Evolutionary conservation across 305 asterid species (phyloP).

Genomic region (Solanum aculeatissimum): DNA sequence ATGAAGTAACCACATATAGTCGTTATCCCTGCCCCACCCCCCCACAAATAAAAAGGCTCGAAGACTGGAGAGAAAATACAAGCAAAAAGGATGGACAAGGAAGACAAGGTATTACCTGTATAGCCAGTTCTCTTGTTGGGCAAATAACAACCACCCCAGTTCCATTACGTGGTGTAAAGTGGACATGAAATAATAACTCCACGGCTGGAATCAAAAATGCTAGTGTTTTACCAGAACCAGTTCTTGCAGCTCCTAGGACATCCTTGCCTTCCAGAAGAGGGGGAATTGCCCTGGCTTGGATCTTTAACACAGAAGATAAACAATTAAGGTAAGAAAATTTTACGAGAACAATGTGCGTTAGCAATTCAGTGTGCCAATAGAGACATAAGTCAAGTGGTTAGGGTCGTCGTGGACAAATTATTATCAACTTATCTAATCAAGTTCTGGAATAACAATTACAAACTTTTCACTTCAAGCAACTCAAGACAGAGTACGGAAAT

Average conservation of each 20-base stretch:
- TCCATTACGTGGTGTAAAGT: slow-evolving; percentile 72
- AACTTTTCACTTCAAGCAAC: not conserved
- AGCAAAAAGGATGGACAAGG: not conserved
- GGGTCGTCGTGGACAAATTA: not conserved
- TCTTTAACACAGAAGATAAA: slow-evolving; percentile 27
- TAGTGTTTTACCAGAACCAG: slow-evolving; percentile 96
- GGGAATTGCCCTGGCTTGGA: slow-evolving; percentile 82
- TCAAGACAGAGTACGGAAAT: not conserved
- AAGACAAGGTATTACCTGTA: slow-evolving; percentile 39
- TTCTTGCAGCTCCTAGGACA: slow-evolving; percentile 98
- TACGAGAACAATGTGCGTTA: not conserved
- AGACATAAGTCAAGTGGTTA: not conserved
- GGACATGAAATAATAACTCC: slow-evolving; percentile 49
- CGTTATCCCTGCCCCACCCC: not conserved
- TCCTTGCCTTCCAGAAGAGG: slow-evolving; percentile 77
- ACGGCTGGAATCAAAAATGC: slow-evolving; percentile 85
- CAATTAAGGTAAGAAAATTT: not conserved
- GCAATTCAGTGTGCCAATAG: not conserved
- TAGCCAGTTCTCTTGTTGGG: slow-evolving; percentile 95
- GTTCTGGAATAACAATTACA: not conserved
- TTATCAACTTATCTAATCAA: not conserved
- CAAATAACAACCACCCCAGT: slow-evolving; percentile 86
- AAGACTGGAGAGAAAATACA: not conserved
- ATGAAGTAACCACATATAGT: not conserved
- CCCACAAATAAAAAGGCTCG: not conserved